Percentiles rank a stretch among this genome's conserved stretches.
Evolutionary conservation across 805 yeast genomes (phyloP).

Genomic region (Starmerella etchellsii): DNA sequence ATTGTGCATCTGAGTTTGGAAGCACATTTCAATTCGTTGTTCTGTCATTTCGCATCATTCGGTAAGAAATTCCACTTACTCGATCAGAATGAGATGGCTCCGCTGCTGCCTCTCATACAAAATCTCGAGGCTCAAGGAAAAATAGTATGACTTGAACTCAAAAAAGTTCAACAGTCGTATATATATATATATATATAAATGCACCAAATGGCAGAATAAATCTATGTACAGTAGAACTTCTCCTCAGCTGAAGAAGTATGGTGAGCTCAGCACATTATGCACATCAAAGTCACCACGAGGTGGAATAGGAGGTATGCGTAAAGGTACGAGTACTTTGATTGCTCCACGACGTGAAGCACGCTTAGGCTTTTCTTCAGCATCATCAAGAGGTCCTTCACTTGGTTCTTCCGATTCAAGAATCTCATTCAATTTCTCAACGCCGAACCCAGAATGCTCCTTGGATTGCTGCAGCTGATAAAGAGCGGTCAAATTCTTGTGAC

Average conservation of each 20-base stretch:
- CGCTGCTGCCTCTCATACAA: conserved; percentile 63
- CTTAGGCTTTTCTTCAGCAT: neutral
- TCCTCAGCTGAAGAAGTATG: conserved; percentile 53
- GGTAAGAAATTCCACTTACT: conserved; percentile 71
- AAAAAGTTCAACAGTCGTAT: neutral
- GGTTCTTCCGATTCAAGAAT: conserved; percentile 22
- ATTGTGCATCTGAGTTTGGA: conserved; percentile 83
- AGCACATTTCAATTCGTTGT: conserved; percentile 96
- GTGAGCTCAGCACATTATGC: conserved; percentile 51
- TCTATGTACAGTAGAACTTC: too few species aligned
- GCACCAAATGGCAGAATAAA: too few species aligned
- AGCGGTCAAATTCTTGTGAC: neutral
- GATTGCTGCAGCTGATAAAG: conserved; percentile 13
- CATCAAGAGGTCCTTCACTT: conserved; percentile 22
- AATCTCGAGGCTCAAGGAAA: conserved; percentile 78
- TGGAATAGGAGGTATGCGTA: conserved; percentile 61
- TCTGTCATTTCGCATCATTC: conserved; percentile 85
- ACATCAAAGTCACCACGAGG: conserved; percentile 77
- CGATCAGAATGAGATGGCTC: conserved; percentile 67
- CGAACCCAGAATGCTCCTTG: conserved; percentile 27
- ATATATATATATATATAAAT: neutral
- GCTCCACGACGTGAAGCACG: conserved; percentile 5
- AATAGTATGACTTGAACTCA: conserved; percentile 30
- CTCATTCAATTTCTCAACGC: conserved; percentile 19
- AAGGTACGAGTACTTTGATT: conserved; percentile 47